Evolutionary conservation across 768 basidiomycete species (phyloP).

Genomic region (Lactarius vividus): DNA sequence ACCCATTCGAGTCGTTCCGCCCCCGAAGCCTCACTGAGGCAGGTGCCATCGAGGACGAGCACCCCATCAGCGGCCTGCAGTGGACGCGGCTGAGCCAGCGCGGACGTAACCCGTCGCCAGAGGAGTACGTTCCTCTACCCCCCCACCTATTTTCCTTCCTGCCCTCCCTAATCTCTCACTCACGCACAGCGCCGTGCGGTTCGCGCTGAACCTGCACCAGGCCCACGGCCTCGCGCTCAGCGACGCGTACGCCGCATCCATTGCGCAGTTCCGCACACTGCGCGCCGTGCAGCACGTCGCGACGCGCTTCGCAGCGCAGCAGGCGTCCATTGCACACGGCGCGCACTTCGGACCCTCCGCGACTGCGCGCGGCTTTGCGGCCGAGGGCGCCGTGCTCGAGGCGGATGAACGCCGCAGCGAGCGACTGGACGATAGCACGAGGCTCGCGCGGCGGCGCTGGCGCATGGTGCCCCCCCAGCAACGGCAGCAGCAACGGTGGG

Average conservation of each 20-base stretch:
- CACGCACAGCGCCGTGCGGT: conserved; percentile 65
- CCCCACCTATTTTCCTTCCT: not conserved
- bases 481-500: not conserved
- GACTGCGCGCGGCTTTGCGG: conserved; percentile 57
- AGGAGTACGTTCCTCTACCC: conserved; percentile 66
- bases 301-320: conserved; percentile 69
- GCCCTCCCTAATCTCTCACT: conserved; percentile 15
- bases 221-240: conserved; percentile 63
- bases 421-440: conserved; percentile 56
- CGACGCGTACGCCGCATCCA: conserved; percentile 74
- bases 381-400: conserved; percentile 59
- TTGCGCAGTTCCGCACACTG: conserved; percentile 85
- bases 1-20: conserved; percentile 93
- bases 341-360: conserved; percentile 58
- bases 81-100: conserved; percentile 85
- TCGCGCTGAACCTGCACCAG: conserved; percentile 73
- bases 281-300: conserved; percentile 82
- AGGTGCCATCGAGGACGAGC: conserved; percentile 51
- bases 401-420: conserved; percentile 54
- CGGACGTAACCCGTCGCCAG: conserved; percentile 76
- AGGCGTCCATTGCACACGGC: conserved; percentile 77
- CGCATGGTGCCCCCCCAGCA: conserved; percentile 43
- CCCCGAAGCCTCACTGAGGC: conserved; percentile 75
- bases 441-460: conserved; percentile 74
- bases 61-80: conserved; percentile 52